Evolutionary conservation across 768 basidiomycete species (phyloP), one percentile per base, ranked within the genome.

Genomic region (Hebeloma cylindrosporum): DNA sequence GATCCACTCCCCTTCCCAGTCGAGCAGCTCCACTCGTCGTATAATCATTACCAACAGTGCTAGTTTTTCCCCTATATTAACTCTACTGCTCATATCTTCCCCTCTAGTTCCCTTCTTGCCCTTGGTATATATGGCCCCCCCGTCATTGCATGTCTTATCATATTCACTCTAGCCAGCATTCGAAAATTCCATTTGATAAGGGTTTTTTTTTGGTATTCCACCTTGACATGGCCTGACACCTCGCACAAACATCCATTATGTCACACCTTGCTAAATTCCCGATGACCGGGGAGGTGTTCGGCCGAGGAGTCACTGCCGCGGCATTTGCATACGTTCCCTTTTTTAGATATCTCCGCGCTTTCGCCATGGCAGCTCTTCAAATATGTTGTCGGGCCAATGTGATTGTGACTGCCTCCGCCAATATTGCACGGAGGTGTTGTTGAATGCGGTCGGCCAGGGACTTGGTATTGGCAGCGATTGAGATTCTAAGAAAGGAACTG

Each of bases 1-100:
- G 84, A 87, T 56, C 79, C 85, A 27, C 77, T 85, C 45, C 85
- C 87, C 34, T 87, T 84, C 59, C 74, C 80, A 55, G 69, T 76
- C 56, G 71, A 73, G 63, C 70, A 72, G 56, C 62, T 66, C 62
- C 70, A 66, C 53, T 67, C 51, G 60, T 65, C 74, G 54, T 75
- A 77, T 74, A 72, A 75, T 75, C 61, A 64, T 63, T 79, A 79
- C 65, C 74, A 77, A 69, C 79, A 82, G 65, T 85, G 83, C 67
- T 85, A 83, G 75, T 63, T n/a, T n/a, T n/a, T n/a, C 58, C 40
- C 44, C 65, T 61, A 52, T 54, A 43, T 53, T 47, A 57, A 57
- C 61, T 50, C 60, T 48, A 52, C 28, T 57, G 52, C 44, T 52
- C 56, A 47, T 58, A 44, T 54, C 46, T 43, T 42, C 50, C 53